Evolutionary conservation across 192 early-diverging fungal genomes (phyloP).

Genomic region (Rhizoclosmatium sp.): DNA sequence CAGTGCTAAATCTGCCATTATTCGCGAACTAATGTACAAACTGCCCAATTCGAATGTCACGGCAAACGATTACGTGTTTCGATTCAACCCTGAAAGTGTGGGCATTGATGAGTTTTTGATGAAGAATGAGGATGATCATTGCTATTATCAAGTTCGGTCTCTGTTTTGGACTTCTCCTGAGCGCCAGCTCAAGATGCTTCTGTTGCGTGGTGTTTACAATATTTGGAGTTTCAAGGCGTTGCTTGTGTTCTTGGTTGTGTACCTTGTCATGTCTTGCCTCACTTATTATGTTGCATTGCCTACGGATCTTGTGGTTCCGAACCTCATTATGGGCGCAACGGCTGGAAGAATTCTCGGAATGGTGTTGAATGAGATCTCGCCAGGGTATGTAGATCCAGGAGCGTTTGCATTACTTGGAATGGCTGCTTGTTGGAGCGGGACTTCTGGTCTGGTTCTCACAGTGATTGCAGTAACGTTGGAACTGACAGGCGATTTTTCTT

Average conservation of each 20-base stretch:
- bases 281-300: conserved; percentile 68
- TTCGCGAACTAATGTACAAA: neutral
- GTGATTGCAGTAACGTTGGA: conserved; percentile 47
- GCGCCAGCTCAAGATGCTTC: conserved; percentile 46
- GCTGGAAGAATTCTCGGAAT: conserved; percentile 45
- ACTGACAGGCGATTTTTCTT: conserved; percentile 48
- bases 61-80: conserved; percentile 4
- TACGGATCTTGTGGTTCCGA: conserved; percentile 51
- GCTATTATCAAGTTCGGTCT: conserved; percentile 72
- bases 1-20: neutral
- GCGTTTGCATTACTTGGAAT: conserved; percentile 46
- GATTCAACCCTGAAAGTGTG: conserved; percentile 4
- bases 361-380: conserved; percentile 35
- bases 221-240: conserved; percentile 59
- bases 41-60: conserved; percentile 2
- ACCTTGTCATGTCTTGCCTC: conserved; percentile 79
- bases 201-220: conserved; percentile 42
- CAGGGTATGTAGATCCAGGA: conserved; percentile 41
- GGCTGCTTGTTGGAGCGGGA: conserved; percentile 47
- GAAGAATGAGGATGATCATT: conserved; percentile 26
- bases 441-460: conserved; percentile 45
- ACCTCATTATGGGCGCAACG: conserved; percentile 50
- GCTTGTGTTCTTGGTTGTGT: conserved; percentile 69
- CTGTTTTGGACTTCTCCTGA: conserved; percentile 62
- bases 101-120: conserved; percentile 7